Base-by-base conservation (phyloP, 208 protist species). In the Leishmania arabica region DNA sequence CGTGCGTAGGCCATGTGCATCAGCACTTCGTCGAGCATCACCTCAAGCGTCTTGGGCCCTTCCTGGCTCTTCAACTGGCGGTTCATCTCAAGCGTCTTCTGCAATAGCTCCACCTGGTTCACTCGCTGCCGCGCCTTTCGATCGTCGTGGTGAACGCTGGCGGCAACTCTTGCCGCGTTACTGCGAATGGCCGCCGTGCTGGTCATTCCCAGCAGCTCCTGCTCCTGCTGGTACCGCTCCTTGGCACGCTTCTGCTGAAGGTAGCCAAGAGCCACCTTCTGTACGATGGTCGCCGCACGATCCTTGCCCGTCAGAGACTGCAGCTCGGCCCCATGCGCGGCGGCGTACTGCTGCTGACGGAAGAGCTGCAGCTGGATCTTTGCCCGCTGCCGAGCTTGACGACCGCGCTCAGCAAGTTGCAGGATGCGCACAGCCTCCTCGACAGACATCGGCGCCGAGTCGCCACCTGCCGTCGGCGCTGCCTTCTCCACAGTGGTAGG, bases 361-460 rank as follows among this genome's bases (percentile, higher is more conserved):
- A 94, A 91, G 58, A 98, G 95, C 58, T 91, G 85, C 51, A 96
- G 74, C 85, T 98, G 98, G 79, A 98, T 97, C 60, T 90, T 88
- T n/a, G 97, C 97, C 21, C 96, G 92, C 80, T 98, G 94, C n/a
- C 97, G 92, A 9, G 97, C 98, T 84, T 99, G 98, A 13, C 98
- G 89, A 0, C 96, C 98, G 60, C 98, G 93, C 88, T 99, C 98
- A 82, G 96, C 98, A 6, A 95, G 79, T 85, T 99, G 98, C 60
- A 99, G 87, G 17, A 99, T 78, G 0, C 83, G 82, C 37, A 99
- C 92, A 1, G 98, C 97, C 56, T 97, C 89, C 47, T 96, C 94
- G 15, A 97, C 45, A 19, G 89, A 82, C 87, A 99, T 93, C 9
- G 85, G 45, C 8, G 81, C 79, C 47, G n/a, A 21, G 27, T 81